Evolutionary conservation across 2,329 filamentous ascomycete genomes (phyloP).

Genomic region (Penicillium sp.): DNA sequence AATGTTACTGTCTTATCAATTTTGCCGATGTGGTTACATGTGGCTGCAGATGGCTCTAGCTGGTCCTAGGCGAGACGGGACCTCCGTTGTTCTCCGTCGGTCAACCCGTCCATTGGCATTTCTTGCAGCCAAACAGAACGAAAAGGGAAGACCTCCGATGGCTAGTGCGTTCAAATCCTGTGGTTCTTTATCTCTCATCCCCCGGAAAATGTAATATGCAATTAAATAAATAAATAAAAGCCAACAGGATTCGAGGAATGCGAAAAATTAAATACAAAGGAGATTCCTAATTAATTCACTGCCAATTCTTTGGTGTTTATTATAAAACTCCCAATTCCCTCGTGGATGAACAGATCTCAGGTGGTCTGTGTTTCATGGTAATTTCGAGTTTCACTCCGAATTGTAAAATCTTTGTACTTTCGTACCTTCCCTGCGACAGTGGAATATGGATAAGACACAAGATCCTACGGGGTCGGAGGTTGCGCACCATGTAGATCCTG

Average conservation of each 20-base stretch:
- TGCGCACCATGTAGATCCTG: slow-evolving; percentile 28
- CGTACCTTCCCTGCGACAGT: neutral
- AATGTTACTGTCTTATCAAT: slow-evolving; percentile 8
- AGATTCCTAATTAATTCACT: neutral
- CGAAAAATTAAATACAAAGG: neutral
- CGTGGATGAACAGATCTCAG: neutral
- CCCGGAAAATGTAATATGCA: slow-evolving; percentile 6
- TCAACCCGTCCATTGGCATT: slow-evolving; percentile 8
- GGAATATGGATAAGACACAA: neutral
- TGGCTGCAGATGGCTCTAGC: neutral
- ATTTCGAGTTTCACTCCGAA: neutral
- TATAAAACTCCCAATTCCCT: neutral
- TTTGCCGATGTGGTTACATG: slow-evolving; percentile 15
- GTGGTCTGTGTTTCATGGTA: neutral
- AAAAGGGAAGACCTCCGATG: neutral
- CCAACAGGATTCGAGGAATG: neutral
- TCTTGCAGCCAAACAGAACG: neutral
- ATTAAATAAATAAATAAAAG: neutral
- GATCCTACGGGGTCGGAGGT: neutral
- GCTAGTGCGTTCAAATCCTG: neutral
- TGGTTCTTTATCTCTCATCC: slow-evolving; percentile 13
- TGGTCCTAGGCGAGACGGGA: slow-evolving; percentile 10
- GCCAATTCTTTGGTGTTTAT: neutral
- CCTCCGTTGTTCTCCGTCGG: slow-evolving; percentile 15
- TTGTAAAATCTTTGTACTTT: neutral